Conservation (phyloP, 106 monocot species). For the Dendrobium chrysotoxum region DNA sequence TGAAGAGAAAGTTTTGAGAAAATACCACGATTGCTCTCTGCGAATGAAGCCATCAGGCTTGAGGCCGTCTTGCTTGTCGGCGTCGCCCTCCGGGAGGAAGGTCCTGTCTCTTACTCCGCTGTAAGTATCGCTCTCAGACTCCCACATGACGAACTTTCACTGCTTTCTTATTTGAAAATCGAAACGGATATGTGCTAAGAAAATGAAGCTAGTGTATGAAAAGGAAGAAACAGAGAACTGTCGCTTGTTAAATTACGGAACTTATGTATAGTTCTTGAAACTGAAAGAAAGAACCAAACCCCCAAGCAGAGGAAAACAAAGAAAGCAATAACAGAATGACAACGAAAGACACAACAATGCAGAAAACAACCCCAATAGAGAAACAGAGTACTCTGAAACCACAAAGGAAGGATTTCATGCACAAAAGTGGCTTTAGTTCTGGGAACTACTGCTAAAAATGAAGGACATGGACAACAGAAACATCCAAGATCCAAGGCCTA, state of each 20-base stretch:
- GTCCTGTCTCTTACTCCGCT: conserved; percentile 28
- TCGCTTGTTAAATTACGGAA: too few species aligned
- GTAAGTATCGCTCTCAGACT: conserved; percentile 51
- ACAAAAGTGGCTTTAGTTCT: not conserved
- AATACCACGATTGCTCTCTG: conserved; percentile 72
- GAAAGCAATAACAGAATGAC: not conserved
- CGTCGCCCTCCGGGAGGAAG: conserved; percentile 17
- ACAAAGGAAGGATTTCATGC: not conserved
- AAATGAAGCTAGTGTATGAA: too few species aligned
- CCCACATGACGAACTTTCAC: conserved; percentile 55
- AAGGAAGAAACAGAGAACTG: too few species aligned
- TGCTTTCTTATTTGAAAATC: too few species aligned
- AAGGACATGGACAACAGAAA: not conserved
- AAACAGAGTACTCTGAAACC: not conserved
- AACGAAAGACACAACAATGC: not conserved
- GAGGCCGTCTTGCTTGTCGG: conserved; percentile 33
- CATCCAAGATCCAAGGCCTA: not conserved
- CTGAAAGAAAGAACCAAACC: not conserved
- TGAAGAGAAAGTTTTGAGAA: not conserved
- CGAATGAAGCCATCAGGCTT: conserved; percentile 71
- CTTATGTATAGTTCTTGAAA: too few species aligned
- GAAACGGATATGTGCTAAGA: too few species aligned
- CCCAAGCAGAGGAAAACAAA: not conserved
- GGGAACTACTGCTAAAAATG: not conserved
- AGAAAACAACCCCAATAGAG: not conserved